A percentile compares a stretch with the other conserved stretches of the same genome.
Evolutionary conservation across 2,329 filamentous ascomycete genomes (phyloP).

Genomic region (Botrytis elliptica): DNA sequence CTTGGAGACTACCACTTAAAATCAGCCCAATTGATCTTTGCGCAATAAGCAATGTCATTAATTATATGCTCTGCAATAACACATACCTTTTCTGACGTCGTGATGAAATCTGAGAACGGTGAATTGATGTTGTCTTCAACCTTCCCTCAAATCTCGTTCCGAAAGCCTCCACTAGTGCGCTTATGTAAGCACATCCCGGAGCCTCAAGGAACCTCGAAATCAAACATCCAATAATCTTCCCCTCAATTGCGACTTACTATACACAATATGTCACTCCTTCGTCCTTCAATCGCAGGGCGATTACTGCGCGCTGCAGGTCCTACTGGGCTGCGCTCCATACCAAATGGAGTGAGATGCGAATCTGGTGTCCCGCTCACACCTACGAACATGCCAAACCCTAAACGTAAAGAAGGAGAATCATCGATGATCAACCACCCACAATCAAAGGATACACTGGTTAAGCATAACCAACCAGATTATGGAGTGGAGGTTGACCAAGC

Average conservation of each 20-base stretch:
- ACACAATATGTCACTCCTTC: conserved; percentile 63
- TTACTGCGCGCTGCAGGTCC: conserved; percentile 50
- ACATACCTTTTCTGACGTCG: conserved; percentile 38
- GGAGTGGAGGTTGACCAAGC: conserved; percentile 78
- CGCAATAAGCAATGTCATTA: not conserved
- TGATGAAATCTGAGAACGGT: conserved; percentile 28
- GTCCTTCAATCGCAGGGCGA: conserved; percentile 53
- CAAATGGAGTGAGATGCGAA: conserved; percentile 54
- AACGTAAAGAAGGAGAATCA: conserved; percentile 32
- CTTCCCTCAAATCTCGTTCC: conserved; percentile 27
- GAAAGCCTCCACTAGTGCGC: conserved; percentile 27
- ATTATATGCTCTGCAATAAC: not conserved
- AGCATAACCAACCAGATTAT: conserved; percentile 71
- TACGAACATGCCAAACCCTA: conserved; percentile 40
- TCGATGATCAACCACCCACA: conserved; percentile 24
- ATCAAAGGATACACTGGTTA: conserved; percentile 25
- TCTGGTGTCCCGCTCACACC: conserved; percentile 42
- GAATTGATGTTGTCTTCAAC: conserved; percentile 26
- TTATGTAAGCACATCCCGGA: conserved; percentile 28
- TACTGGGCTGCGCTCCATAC: conserved; percentile 41
- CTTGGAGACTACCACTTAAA: conserved; percentile 48
- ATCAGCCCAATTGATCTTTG: conserved; percentile 39
- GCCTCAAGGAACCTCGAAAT: conserved; percentile 21
- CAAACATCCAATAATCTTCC: conserved; percentile 8
- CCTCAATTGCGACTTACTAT: conserved; percentile 21